Evolutionary conservation across 768 basidiomycete genomes (phyloP), one percentile per base, ranked within the genome.

Genomic region (Fomitopsis serialis): DNA sequence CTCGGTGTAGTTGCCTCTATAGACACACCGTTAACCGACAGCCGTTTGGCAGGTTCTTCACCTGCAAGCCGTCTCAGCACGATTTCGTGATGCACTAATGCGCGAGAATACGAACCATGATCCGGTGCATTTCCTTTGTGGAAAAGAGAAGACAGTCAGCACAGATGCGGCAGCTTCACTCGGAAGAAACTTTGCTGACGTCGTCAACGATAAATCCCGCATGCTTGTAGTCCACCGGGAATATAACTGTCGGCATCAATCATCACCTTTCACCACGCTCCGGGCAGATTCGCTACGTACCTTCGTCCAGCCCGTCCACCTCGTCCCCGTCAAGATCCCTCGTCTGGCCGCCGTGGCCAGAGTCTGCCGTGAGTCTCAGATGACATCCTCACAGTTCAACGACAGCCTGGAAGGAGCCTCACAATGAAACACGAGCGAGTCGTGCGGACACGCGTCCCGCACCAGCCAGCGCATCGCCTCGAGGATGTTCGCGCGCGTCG

Each of bases 271-370:
- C 37, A 40, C 5, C 37, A 17, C 37, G 15, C 13, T 40, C 19
- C 19, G 6, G 13, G 4, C 37, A 15, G 6, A 40, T 15, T 7
- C 15, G 5, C 15, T 5, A 40, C 19, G 3, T 49, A 49, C 48
- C 48, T 77, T 93, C 91, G 56, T 94, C 91, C 49, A 72, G 79
- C 7, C 92, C 93, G 60, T 92, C 89, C 0, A 74, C 70, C 68
- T 95, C 86, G 59, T 92, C 90, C 3, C 89, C 89, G 58, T 90
- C 78, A 1, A 70, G 56, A 68, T 97, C 93, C 48, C 74, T 76
- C 3, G 86, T 84, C 65, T 95, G 94, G 10, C 94, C 96, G 17
- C 97, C 96, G 62, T 98, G 95, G 0, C 95, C 96, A 1, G 94
- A 96, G 70, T 92, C 88, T 89, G 53, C 36, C n/a, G 12, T 21